Conservation (phyloP, 169 alveolate genomes). For the Plasmodium cynomolgi region DNA sequence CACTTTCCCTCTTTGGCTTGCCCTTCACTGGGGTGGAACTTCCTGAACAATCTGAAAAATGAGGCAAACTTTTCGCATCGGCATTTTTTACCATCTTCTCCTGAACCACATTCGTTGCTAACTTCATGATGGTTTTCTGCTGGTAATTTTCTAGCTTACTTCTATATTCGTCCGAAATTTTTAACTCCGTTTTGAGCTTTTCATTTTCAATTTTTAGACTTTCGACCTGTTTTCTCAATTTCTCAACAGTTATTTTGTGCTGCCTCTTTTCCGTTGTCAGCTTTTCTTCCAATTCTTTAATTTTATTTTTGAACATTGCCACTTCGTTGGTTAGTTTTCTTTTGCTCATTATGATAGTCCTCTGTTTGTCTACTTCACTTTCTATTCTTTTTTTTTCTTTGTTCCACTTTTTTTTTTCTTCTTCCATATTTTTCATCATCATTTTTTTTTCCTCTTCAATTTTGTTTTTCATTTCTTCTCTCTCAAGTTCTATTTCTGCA, state of each 20-base stretch:
- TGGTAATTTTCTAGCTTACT: slow-evolving; percentile 64
- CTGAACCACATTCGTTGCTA: slow-evolving; percentile 44
- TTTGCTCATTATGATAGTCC: slow-evolving; percentile 49
- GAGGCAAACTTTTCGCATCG: neutral
- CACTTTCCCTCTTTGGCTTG: slow-evolving; percentile 12
- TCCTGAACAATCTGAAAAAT: slow-evolving; percentile 8
- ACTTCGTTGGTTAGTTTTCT: slow-evolving; percentile 72
- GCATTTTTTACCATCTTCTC: slow-evolving; percentile 2
- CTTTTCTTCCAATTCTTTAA: slow-evolving; percentile 64
- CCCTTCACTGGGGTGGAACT: slow-evolving; percentile 16
- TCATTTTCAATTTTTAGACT: slow-evolving; percentile 45
- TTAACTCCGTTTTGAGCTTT: slow-evolving; percentile 65
- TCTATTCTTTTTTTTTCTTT: slow-evolving; percentile 75
- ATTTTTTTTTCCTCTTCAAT: slow-evolving; percentile 69
- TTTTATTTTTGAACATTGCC: slow-evolving; percentile 73
- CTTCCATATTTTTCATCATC: slow-evolving; percentile 68
- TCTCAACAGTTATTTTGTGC: slow-evolving; percentile 52
- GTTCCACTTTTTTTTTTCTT: slow-evolving; percentile 74
- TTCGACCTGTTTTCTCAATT: slow-evolving; percentile 56
- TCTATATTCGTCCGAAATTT: slow-evolving; percentile 75
- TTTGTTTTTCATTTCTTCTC: slow-evolving; percentile 77
- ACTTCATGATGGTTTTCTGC: slow-evolving; percentile 61
- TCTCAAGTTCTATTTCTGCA: slow-evolving; percentile 73
- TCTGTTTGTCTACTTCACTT: slow-evolving; percentile 69
- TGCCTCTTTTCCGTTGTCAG: slow-evolving; percentile 49